These are phyloP conservation scores for Cercospora sp. DNA, from an alignment of 2,329 filamentous ascomycete species.

Conservation along the genomic window DNA sequence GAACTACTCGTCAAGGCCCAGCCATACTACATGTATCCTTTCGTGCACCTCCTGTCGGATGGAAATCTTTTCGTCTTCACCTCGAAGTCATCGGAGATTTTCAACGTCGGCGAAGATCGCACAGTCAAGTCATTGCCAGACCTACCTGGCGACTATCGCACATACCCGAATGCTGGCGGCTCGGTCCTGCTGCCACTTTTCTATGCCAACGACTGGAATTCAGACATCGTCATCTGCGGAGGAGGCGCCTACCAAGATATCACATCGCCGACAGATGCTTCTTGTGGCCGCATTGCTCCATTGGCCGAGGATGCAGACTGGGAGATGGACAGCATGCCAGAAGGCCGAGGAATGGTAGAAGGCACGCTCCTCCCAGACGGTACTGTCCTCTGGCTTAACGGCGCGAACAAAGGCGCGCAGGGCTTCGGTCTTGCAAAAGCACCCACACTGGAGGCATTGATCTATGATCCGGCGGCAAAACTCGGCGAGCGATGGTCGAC, in stretches of 20 bases:
- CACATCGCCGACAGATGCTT: conserved; percentile 60
- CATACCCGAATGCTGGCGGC: conserved; percentile 66
- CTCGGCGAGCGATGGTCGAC: conserved; percentile 54
- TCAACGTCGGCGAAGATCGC: conserved; percentile 57
- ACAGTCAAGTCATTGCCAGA: conserved; percentile 60
- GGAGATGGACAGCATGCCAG: conserved; percentile 64
- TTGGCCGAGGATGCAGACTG: conserved; percentile 58
- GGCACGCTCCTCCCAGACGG: conserved; percentile 61
- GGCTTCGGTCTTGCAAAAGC: conserved; percentile 59
- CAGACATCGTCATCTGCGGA: conserved; percentile 65
- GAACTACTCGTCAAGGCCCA: conserved; percentile 50
- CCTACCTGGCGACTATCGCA: conserved; percentile 65
- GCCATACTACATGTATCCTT: conserved; percentile 67
- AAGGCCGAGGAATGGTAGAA: conserved; percentile 62
- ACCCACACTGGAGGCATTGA: conserved; percentile 57
- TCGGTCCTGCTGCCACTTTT: conserved; percentile 63
- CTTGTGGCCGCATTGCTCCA: conserved; percentile 64
- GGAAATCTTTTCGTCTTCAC: conserved; percentile 60
- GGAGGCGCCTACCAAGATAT: conserved; percentile 64
- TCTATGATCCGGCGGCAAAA: conserved; percentile 57
- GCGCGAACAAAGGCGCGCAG: conserved; percentile 59
- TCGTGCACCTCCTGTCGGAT: conserved; percentile 59
- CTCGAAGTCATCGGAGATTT: conserved; percentile 57
- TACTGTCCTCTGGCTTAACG: conserved; percentile 61
- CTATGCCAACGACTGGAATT: conserved; percentile 58